Evolutionary conservation across 2,329 filamentous ascomycete species (phyloP), one percentile per base, ranked within the genome.

Genomic region (Claviceps sp.): DNA sequence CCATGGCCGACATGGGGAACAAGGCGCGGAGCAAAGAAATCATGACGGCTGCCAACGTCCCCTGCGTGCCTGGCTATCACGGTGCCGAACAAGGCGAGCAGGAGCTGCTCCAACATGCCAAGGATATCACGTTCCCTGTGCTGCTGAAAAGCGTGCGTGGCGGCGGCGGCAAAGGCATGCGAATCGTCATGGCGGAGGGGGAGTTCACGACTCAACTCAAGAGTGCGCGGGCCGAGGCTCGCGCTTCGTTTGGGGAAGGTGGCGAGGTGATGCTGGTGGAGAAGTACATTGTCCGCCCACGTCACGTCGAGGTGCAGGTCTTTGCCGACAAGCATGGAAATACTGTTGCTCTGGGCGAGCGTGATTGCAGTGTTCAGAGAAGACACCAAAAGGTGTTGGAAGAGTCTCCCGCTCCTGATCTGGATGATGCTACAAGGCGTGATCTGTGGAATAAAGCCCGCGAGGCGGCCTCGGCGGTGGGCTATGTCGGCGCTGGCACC

Each of bases 21-120:
- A 95, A 96, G 72, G 89, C 85, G 51, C 77, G 86, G 54, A 93
- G 87, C 50, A 98, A 98, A 68, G 86, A 95, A 64, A 96, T 98
- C 63, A 97, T 98, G 93, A 88, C 80, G 37, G 81, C 82, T 4
- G 91, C 93, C n/a, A 88, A 89, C 8, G 93, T 98, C 3, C 90
- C 90, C 4, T 97, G 93, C 62, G 93, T 98, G 47, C 93, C 93
- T 0, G 93, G 93, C 0, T 98, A 98, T 62, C 93, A 97, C 65
- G 93, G 93, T 17, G 62, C 75, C 1, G 87, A 95, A 50, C 93
- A 98, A 70, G 80, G 85, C 47, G 74, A 77, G 46, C 66, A 71
- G 51, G 68, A 79, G 57, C 66, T 84, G 26, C 64, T 88, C 51
- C 70, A 73, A 9, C 82, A 91, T 64, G 91, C 93, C 7, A 79